Base-by-base conservation (phyloP, 2,329 filamentous ascomycete genomes). In the Fusarium sp. region DNA sequence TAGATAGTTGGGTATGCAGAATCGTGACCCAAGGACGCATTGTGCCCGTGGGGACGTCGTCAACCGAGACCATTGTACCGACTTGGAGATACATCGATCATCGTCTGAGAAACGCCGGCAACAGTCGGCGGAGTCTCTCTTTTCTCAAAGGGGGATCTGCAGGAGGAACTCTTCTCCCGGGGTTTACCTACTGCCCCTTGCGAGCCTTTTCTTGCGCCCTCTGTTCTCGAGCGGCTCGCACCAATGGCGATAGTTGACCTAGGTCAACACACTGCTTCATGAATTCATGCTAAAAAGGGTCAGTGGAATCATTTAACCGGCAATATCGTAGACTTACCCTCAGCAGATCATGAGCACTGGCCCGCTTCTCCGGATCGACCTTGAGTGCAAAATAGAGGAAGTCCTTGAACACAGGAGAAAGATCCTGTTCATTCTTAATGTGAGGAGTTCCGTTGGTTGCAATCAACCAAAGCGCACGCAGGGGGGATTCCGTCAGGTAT, bases 361-460 rank as follows among this genome's bases (percentile, higher is more conserved):
- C 95, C 83, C 96, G 89, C 90, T 98, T 98, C 85, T 98, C 96
- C 3, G 96, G 96, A 80, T 98, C 96, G 11, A 99, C 96, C 87
- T 97, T 97, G 62, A 99, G 88, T 11, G 96, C 96, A 83, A 98
- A 95, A 79, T 93, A 91, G 73, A 99, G 85, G 83, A 98, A 99
- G 82, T 98, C 95, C 72, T 91, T 90, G 87, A 99, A 98, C 7
- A 96, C 89, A 1, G 90, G 86, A 15, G 93, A 94, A 57, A 98
- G 83, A 54, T 92, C 91, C 64, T 95, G 90, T 82, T 97, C 94
- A 73, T 98, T 95, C 85, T 98, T 98, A 84, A 99, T 97, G 60
- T 92, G 88, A 5, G 96, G 96, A 22, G 96, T 98, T 54, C 96
- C 96, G 80, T 98, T 98, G 39, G 96, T 98, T 61, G 96, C 96